Evolutionary conservation across 176 grass and related monocot genomes (phyloP).

Genomic region (Elymus sibiricus): DNA sequence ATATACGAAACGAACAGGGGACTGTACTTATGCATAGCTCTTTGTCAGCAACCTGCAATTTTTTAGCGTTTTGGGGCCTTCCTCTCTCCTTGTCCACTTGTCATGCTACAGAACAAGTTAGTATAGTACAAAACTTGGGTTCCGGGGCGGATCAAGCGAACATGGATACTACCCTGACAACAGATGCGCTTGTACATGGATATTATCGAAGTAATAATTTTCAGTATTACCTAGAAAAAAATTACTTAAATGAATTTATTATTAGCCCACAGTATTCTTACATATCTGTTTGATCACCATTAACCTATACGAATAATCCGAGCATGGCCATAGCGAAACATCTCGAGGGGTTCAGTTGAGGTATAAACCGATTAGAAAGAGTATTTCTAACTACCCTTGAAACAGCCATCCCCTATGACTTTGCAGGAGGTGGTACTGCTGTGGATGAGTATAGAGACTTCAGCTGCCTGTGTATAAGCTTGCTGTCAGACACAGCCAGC

Average conservation of each 20-base stretch:
- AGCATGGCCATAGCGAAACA: conserved; percentile 10
- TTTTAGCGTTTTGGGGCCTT: neutral
- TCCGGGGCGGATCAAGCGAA: neutral
- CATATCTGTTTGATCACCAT: conserved; percentile 19
- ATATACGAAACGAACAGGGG: too few relatives aligned
- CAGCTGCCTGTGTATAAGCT: conserved; percentile 81
- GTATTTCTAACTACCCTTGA: conserved; percentile 37
- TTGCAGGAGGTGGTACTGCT: conserved; percentile 20
- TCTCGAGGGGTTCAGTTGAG: conserved; percentile 5
- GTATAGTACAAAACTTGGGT: neutral
- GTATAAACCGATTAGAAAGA: conserved; percentile 44
- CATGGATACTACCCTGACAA: too few relatives aligned
- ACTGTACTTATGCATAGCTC: neutral
- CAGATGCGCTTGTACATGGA: too few relatives aligned
- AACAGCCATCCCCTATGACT: conserved; percentile 28
- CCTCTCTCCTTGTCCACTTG: neutral
- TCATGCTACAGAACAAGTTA: too few relatives aligned
- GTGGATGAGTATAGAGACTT: conserved; percentile 61
- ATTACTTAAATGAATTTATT: conserved; percentile 3
- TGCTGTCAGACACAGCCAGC: conserved; percentile 63
- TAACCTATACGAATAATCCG: neutral
- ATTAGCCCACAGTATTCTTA: conserved; percentile 19
- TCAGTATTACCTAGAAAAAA: neutral
- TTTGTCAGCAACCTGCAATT: neutral
- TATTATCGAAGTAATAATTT: neutral